Conservation (phyloP, 2,329 filamentous ascomycete genomes). For the Fusarium graminum region DNA sequence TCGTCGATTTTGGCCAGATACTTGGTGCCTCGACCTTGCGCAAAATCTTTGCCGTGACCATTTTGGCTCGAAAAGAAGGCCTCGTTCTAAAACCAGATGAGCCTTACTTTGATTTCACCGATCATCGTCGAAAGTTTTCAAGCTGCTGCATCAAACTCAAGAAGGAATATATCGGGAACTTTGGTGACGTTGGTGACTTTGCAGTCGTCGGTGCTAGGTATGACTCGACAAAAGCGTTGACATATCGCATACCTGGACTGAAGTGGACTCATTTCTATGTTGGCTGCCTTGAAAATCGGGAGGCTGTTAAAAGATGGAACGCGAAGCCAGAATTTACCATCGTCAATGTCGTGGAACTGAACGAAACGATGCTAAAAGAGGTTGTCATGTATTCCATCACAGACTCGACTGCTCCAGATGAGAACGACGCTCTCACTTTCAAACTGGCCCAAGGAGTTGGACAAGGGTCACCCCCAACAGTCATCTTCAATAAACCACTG, state of each 20-base stretch:
- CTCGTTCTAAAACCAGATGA: slow-evolving; percentile 84
- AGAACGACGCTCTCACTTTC: slow-evolving; percentile 60
- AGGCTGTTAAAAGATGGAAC: slow-evolving; percentile 64
- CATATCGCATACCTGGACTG: slow-evolving; percentile 65
- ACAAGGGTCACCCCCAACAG: slow-evolving; percentile 58
- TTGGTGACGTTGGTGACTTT: slow-evolving; percentile 88
- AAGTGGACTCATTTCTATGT: slow-evolving; percentile 86
- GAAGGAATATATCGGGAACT: slow-evolving; percentile 81
- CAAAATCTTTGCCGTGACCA: slow-evolving; percentile 74
- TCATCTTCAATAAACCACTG: slow-evolving; percentile 76
- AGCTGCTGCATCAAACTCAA: slow-evolving; percentile 84
- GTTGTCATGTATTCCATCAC: slow-evolving; percentile 65
- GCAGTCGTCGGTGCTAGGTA: slow-evolving; percentile 82
- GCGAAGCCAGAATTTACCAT: slow-evolving; percentile 73
- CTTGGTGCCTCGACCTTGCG: slow-evolving; percentile 68
- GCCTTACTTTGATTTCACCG: slow-evolving; percentile 76
- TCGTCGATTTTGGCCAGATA: slow-evolving; percentile 73
- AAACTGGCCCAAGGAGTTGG: slow-evolving; percentile 61
- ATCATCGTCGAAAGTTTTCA: slow-evolving; percentile 54
- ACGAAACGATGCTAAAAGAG: slow-evolving; percentile 62
- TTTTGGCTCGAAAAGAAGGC: slow-evolving; percentile 78
- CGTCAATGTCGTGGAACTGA: slow-evolving; percentile 73
- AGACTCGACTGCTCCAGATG: slow-evolving; percentile 53
- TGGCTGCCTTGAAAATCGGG: slow-evolving; percentile 79
- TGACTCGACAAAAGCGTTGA: slow-evolving; percentile 71